These are phyloP conservation scores for Gastrodia elata DNA, from an alignment of 106 monocot species.

Conservation along the genomic window DNA sequence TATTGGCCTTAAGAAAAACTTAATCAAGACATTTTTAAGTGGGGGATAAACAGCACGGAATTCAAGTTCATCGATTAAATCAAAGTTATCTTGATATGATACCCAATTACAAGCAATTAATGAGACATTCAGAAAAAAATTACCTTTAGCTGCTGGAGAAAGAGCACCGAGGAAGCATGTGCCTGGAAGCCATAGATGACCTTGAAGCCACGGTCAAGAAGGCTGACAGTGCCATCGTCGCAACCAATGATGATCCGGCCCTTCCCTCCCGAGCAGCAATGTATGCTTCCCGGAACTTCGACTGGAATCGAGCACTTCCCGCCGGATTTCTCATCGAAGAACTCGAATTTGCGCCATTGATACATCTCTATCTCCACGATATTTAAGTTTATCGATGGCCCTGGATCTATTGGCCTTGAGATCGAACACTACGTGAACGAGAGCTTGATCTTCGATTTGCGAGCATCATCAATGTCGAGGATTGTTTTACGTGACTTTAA, in stretches of 20 bases:
- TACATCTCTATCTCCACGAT: constrained; percentile 27
- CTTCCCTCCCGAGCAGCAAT: constrained; percentile 64
- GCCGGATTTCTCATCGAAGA: constrained; percentile 92
- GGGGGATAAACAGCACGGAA: not conserved
- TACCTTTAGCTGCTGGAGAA: constrained; percentile 94
- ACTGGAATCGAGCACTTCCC: constrained; percentile 39
- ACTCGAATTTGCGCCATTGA: constrained; percentile 81
- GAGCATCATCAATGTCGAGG: too few species aligned
- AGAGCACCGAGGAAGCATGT: constrained; percentile 55
- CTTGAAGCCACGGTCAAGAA: constrained; percentile 78
- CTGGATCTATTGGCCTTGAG: too few species aligned
- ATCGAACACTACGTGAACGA: too few species aligned
- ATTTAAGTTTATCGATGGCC: too few species aligned
- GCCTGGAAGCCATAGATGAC: constrained; percentile 64
- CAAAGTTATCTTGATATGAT: not conserved
- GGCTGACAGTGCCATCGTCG: constrained; percentile 63
- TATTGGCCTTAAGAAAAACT: not conserved
- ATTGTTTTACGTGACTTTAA: too few species aligned
- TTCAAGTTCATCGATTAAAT: not conserved
- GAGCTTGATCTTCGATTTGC: too few species aligned
- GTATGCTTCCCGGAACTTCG: constrained; percentile 42
- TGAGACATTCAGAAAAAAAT: not conserved
- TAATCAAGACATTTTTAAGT: not conserved
- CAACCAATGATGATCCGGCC: constrained; percentile 70
- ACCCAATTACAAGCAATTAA: not conserved